Evolutionary conservation across 2,329 filamentous ascomycete species (phyloP), one percentile per base, ranked within the genome.

Genomic region (Cyanodermella asteris): DNA sequence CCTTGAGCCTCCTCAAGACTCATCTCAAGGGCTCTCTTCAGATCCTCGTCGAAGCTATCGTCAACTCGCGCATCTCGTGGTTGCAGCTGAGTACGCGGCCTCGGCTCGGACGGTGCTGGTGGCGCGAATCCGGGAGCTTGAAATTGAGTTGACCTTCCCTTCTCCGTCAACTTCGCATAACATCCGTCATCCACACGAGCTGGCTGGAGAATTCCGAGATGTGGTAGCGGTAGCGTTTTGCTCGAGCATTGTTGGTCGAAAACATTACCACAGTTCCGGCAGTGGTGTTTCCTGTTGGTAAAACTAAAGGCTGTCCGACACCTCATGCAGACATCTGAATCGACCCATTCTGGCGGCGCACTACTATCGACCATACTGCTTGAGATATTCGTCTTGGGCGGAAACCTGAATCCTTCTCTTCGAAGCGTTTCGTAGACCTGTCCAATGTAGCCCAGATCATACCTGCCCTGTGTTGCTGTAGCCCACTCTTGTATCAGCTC

Each of bases 291-390:
- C 41, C 87, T 72, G 47, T 97, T 97, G 28, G 84, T 97, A 43
- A 97, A 93, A 23, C 80, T 93, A 41, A 97, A 97, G 11, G 80
- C 54, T 8, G 84, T 93, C 37, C 87, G 71, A 47, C 87, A 97
- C 44, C 87, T 74, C 81, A 97, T 93, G 47, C 87, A 97, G 16
- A 97, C 84, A 41, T 97, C 87, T 7, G 84, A 93, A 50, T 97
- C 87, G 25, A 72, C 71, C 87, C 87, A 97, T 51, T 97, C 87
- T 1, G 87, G 87, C 7, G 87, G 87, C 72, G 87, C 87, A 41
- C 73, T 91, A 45, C 81, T 93, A 45, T 97, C 84, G 36, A 94
- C 68, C 82, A 97, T 97, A 50, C 75, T 93, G 50, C 80, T 90
- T n/a, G 84, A 64, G 22, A 97, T 74, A 14, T 76, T 70, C 20